phyloP scores from a whole-genome alignment of 345 rosid genomes.

The Luvunga scandens region DNA sequence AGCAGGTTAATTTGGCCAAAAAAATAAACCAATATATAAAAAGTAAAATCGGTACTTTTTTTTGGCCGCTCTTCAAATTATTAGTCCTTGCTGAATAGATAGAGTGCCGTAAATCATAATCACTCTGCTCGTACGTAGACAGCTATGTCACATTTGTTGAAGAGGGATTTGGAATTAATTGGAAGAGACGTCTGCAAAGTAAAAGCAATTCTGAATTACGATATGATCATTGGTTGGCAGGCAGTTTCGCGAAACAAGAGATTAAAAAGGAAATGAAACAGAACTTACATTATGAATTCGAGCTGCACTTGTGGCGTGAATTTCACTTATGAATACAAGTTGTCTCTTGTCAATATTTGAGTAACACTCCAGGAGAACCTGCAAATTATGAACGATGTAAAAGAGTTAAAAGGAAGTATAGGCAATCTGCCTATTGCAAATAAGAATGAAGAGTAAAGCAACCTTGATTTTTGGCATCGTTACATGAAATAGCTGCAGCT shows the following conservation, averaged over 20 bases:
- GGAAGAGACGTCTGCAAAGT: conserved; percentile 15
- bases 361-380: conserved; percentile 35
- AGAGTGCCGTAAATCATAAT: not conserved
- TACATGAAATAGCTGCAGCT: conserved; percentile 17
- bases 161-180: conserved; percentile 8
- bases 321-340: conserved; percentile 23
- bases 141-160: conserved; percentile 33
- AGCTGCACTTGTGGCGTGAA: conserved; percentile 3
- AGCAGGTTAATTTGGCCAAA: not conserved
- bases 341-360: conserved; percentile 11
- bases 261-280: not conserved
- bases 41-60: not conserved
- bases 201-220: not conserved
- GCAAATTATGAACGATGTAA: not conserved
- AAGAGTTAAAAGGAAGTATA: not conserved
- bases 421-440: not conserved
- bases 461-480: conserved; percentile 34
- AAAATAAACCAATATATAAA: not conserved
- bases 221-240: not conserved
- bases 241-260: not conserved
- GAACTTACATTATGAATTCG: conserved; percentile 26
- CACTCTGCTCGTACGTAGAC: conserved; percentile 12
- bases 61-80: not conserved
- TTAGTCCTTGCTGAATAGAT: not conserved
- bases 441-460: conserved; percentile 10